Evolutionary conservation across 176 grass and related monocot species (phyloP).

Genomic region (Hordeum marinum): DNA sequence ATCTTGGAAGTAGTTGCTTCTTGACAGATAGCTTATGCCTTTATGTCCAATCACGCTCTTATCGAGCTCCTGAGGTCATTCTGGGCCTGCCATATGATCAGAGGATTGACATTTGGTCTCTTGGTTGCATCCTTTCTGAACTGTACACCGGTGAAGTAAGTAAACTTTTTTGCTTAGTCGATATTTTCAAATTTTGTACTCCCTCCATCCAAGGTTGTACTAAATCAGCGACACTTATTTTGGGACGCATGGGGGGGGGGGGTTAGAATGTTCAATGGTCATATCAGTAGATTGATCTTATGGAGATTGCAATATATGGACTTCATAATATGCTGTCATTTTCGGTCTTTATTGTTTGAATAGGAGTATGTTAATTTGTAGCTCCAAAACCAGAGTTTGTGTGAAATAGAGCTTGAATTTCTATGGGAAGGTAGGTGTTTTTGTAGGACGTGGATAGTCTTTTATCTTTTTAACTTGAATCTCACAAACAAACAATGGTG

Average conservation of each 20-base stretch:
- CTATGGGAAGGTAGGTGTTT: neutral
- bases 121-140: conserved; percentile 95
- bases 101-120: conserved; percentile 97
- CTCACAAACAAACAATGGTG: neutral
- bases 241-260: too few species aligned
- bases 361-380: neutral
- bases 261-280: neutral
- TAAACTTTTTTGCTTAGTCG: neutral
- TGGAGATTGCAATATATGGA: neutral
- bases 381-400: neutral
- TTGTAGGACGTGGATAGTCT: neutral
- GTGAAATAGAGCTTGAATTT: neutral
- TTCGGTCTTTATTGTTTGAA: conserved; percentile 2
- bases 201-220: too few species aligned
- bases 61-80: conserved; percentile 96
- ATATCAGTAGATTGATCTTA: neutral
- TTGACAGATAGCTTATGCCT: conserved; percentile 74
- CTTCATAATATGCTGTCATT: neutral
- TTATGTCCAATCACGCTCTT: conserved; percentile 97
- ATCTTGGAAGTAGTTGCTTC: conserved; percentile 99
- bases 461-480: neutral
- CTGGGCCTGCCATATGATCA: conserved; percentile 91
- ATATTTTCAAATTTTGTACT: neutral
- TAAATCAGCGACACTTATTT: too few species aligned
- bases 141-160: conserved; percentile 81